Conservation (phyloP, 2,329 filamentous ascomycete species). For the Aspergillus brunneoviolaceus region DNA sequence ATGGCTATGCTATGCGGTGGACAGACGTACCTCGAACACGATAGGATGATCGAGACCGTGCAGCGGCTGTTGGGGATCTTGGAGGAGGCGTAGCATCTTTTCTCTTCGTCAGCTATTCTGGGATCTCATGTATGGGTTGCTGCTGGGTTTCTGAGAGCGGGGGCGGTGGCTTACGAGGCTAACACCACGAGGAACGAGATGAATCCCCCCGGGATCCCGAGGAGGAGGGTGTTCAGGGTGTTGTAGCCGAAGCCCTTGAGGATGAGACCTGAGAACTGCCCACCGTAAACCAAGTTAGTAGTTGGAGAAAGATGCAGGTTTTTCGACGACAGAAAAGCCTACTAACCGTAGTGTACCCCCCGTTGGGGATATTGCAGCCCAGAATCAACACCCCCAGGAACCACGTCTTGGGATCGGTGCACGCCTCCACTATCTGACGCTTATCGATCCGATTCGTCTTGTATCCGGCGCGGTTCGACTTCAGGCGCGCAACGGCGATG, state of each 20-base stretch:
- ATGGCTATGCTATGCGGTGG: neutral
- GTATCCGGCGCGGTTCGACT: constrained; percentile 25
- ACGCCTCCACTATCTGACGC: constrained; percentile 32
- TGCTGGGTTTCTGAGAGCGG: neutral
- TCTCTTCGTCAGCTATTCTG: neutral
- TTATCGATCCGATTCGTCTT: constrained; percentile 45
- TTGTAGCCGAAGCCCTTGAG: constrained; percentile 37
- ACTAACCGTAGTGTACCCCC: constrained; percentile 26
- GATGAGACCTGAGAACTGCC: constrained; percentile 34
- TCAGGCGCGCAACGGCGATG: constrained; percentile 24
- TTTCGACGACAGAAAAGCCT: constrained; percentile 2
- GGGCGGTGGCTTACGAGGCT: neutral
- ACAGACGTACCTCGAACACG: constrained; percentile 4
- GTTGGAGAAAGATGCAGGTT: neutral
- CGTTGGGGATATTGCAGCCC: constrained; percentile 38
- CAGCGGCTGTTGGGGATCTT: constrained; percentile 13
- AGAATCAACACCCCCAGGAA: constrained; percentile 31
- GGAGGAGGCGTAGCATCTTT: constrained; percentile 8
- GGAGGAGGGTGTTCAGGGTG: constrained; percentile 41
- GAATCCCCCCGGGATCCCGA: constrained; percentile 46
- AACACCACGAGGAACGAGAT: constrained; percentile 10
- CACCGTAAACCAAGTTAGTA: constrained; percentile 1
- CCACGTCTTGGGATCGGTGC: constrained; percentile 31
- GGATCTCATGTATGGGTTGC: too few relatives aligned
- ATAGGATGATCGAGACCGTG: constrained; percentile 19